Base-by-base conservation (phyloP, 2,329 filamentous ascomycete species). In the Fusarium redolens region DNA sequence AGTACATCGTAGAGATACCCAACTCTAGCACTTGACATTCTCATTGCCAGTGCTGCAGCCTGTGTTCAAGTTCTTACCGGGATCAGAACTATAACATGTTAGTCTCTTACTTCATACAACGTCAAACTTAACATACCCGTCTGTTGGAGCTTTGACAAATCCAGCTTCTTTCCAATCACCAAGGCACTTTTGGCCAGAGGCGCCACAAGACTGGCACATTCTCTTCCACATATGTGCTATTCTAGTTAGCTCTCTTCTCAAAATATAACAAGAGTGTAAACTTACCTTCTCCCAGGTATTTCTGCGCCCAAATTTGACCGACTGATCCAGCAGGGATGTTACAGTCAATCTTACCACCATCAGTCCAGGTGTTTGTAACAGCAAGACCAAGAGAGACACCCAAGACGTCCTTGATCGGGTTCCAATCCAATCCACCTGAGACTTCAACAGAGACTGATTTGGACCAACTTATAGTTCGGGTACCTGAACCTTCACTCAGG, bases 61-160 rank as follows among this genome's bases (percentile, higher is more conserved):
- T 0, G 50, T 54, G 10, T 54, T 54, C 1, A 54, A 1, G 50
- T 54, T 54, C 14, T 54, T 54, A 0, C 33, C 33, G 0, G 50
- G 50, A 54, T 54, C 50, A 4, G 47, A 51, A 22, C 47, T 50
- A 13, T 1, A 2, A 1, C 2, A 1, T 10, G 30, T 50, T 33
- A 50, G 28, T 2, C 0, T 17, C 7, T 1, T 12, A 3, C 3
- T 0, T 22, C 0, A 30, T 4, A 11, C 2, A 3, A 0, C 1
- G 0, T 0, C 4, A 25, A 2, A 0, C 3, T 35, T 8, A 7
- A 28, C 50, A 40, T 40, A 54, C 50, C 50, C 50, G 7, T 54
- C 50, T 4, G 50, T 54, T 13, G 50, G 50, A 28, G 50, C 50
- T n/a, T 38, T 40, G 50, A 54, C 50, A 6, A 40, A 54, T 13